Percentiles rank a stretch among this genome's conserved stretches.
Evolutionary conservation across 371 early-diverging fungal species (phyloP).

Genomic region (Lichtheimia hyalospora): DNA sequence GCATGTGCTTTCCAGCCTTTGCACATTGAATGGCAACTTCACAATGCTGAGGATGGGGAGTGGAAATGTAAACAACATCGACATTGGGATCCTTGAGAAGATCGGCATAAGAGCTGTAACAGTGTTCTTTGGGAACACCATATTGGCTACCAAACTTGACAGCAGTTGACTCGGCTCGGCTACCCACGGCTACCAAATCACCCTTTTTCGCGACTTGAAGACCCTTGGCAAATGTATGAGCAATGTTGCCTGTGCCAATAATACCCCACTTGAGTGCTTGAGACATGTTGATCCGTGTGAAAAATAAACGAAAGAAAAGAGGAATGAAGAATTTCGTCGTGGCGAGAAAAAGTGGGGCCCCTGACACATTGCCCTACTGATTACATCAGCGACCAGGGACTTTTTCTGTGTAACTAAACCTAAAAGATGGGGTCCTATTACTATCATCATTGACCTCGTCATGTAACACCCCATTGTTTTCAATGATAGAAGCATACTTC

Average conservation of each 20-base stretch:
- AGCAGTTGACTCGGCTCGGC: constrained; percentile 35
- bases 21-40: constrained; percentile 33
- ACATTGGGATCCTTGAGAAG: constrained; percentile 33
- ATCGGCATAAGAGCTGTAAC: constrained; percentile 36
- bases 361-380: too few relatives aligned
- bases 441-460: neutral
- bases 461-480: neutral
- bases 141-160: constrained; percentile 31
- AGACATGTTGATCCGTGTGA: neutral
- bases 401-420: too few relatives aligned
- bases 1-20: constrained; percentile 42
- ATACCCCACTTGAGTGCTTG: constrained; percentile 49
- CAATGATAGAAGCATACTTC: neutral
- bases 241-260: constrained; percentile 51
- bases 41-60: constrained; percentile 50
- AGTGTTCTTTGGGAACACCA: constrained; percentile 15
- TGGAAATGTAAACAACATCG: constrained; percentile 48
- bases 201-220: constrained; percentile 29
- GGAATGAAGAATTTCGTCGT: neutral
- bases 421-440: neutral
- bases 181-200: constrained; percentile 40
- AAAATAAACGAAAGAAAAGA: constrained; percentile 7
- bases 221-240: constrained; percentile 43
- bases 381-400: too few relatives aligned
- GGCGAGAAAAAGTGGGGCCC: neutral